phyloP scores from a whole-genome alignment of 768 basidiomycete species.

The Auriscalpium orientale region DNA sequence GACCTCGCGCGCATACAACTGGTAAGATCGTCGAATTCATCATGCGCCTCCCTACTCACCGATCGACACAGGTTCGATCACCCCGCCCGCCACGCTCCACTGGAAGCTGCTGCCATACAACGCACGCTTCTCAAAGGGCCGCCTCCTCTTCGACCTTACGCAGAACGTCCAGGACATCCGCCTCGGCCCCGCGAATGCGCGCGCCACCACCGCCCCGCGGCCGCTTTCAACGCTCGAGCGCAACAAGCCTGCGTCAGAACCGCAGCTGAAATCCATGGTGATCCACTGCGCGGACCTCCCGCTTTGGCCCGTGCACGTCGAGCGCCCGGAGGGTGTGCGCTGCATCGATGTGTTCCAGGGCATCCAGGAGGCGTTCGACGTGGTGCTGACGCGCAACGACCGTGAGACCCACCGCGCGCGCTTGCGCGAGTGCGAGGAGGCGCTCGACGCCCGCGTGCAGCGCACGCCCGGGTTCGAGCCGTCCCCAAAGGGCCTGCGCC shows the following conservation, averaged over 20 bases:
- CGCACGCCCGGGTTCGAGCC: conserved; percentile 35
- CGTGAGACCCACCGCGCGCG: conserved; percentile 19
- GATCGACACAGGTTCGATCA: conserved; percentile 12
- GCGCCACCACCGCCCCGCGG: conserved; percentile 18
- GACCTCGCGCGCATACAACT: neutral
- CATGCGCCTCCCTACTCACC: neutral
- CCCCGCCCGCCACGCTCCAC: conserved; percentile 32
- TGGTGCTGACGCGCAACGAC: conserved; percentile 39
- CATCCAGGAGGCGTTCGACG: conserved; percentile 43
- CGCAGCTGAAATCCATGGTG: conserved; percentile 39
- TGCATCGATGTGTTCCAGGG: conserved; percentile 54
- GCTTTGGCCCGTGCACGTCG: conserved; percentile 35
- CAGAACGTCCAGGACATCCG: conserved; percentile 21
- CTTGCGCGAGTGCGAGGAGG: conserved; percentile 27
- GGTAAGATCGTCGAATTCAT: neutral
- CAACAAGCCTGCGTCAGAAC: conserved; percentile 36
- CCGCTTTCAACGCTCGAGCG: conserved; percentile 31
- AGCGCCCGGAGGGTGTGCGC: conserved; percentile 35
- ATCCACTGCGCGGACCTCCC: conserved; percentile 37
- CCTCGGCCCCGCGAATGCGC: conserved; percentile 14
- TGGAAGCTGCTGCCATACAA: conserved; percentile 44
- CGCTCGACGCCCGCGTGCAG: conserved; percentile 28
- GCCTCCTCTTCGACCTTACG: conserved; percentile 43
- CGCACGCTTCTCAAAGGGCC: conserved; percentile 24
- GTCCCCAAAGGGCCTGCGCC: conserved; percentile 38